Percentiles rank a stretch among this genome's conserved stretches.
phyloP scores from a whole-genome alignment of 768 basidiomycete species.

The Ramaria sp. region DNA sequence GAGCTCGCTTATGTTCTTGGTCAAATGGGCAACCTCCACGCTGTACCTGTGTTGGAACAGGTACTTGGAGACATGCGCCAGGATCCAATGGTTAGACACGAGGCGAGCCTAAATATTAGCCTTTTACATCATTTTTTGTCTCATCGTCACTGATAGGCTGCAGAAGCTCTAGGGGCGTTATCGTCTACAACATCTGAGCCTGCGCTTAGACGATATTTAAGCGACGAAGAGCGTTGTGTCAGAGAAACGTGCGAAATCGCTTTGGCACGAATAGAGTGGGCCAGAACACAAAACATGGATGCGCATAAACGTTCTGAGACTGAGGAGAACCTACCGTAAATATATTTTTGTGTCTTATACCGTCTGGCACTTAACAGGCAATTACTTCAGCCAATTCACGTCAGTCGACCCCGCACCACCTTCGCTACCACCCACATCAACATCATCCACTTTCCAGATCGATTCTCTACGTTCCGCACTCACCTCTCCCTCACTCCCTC shows the following conservation, averaged over 20 bases:
- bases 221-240: slow-evolving; percentile 63
- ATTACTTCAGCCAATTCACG: slow-evolving; percentile 48
- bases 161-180: slow-evolving; percentile 98
- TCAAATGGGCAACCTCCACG: slow-evolving; percentile 67
- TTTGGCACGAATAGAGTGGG: slow-evolving; percentile 90
- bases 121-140: neutral
- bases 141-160: slow-evolving; percentile 46
- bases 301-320: slow-evolving; percentile 28
- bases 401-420: slow-evolving; percentile 89
- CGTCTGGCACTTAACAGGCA: neutral
- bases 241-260: slow-evolving; percentile 98
- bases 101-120: slow-evolving; percentile 38
- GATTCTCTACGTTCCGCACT: slow-evolving; percentile 47
- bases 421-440: slow-evolving; percentile 43
- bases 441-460: slow-evolving; percentile 40
- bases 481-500: slow-evolving; percentile 52
- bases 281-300: slow-evolving; percentile 64
- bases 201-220: slow-evolving; percentile 58
- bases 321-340: slow-evolving; percentile 10
- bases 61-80: slow-evolving; percentile 62
- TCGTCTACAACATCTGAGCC: slow-evolving; percentile 56
- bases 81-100: slow-evolving; percentile 96
- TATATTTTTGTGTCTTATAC: neutral
- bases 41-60: slow-evolving; percentile 67
- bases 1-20: slow-evolving; percentile 96